Base-by-base conservation (phyloP, 768 basidiomycete species). In the Collybia nuda region DNA sequence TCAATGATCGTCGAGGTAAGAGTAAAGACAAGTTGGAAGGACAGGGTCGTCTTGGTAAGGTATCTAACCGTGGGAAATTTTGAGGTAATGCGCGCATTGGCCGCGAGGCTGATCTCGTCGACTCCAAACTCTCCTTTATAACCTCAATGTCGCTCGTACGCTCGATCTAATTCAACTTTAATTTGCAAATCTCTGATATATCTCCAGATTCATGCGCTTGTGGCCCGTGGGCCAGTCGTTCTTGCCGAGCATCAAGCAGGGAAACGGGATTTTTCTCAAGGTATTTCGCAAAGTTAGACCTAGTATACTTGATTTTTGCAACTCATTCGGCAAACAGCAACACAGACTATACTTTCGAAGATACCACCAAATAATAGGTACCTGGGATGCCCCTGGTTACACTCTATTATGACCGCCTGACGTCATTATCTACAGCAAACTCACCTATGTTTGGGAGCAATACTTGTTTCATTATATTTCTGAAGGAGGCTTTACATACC, bases 401-500 rank as follows among this genome's bases (percentile, higher is more conserved):
- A 24, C 21, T 14, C 22, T 12, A 14, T 21, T 50, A 18, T 12
- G n/a, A 19, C 47, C 35, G 29, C 48, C 40, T 21, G 45, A 40
- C 36, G 19, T 29, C 46, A 42, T 28, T 22, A 48, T 44, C 47
- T 63, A 72, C 65, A 88, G 85, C 72, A 89, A 89, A 68, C 73
- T 87, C 50, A 85, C 85, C 49, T 92, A 93, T 77, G 90, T 88
- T 50, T 93, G 90, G 91, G 91, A 92, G 61, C 86, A 94, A 70
- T 95, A 89, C 62, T 77, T 95, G 8, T 95, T 98, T 62, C 94
- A 98, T 70, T 97, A 98, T 68, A 79, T 96, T 56, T 90, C 91
- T 5, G 91, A 93, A 56, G 86, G 85, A 15, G 92, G 92, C 0
- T 84, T 90, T 64, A 85, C 86, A 32, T 95, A 88, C 67, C 80